phyloP scores from a whole-genome alignment of 768 basidiomycete species.

The Dentipellis sp. region DNA sequence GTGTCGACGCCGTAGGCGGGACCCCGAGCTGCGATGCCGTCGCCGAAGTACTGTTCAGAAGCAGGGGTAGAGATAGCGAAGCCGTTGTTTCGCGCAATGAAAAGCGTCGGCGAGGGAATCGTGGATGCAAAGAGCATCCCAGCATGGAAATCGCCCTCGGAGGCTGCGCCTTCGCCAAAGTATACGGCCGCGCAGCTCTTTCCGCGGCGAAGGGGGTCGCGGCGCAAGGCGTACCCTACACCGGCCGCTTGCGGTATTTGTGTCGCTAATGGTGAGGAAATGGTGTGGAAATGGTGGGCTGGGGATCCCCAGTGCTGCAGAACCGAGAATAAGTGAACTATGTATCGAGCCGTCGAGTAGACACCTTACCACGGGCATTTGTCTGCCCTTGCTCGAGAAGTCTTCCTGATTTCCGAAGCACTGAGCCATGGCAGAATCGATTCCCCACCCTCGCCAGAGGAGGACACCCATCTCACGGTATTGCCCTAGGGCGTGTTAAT shows the following conservation, averaged over 20 bases:
- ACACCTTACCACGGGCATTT: constrained; percentile 80
- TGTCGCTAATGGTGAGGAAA: constrained; percentile 88
- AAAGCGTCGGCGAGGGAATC: constrained; percentile 64
- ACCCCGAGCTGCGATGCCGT: constrained; percentile 87
- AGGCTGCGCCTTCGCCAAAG: constrained; percentile 92
- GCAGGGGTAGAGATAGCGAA: constrained; percentile 94
- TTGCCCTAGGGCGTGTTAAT: constrained; percentile 45
- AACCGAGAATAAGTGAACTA: neutral
- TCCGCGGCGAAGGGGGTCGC: constrained; percentile 57
- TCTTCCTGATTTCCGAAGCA: constrained; percentile 87
- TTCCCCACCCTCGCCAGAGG: constrained; percentile 75
- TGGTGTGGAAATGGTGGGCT: constrained; percentile 83
- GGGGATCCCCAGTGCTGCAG: constrained; percentile 77
- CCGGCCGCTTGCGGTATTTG: constrained; percentile 95
- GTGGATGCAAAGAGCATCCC: constrained; percentile 77
- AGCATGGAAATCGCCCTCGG: constrained; percentile 94
- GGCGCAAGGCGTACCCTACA: constrained; percentile 81
- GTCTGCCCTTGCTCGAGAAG: constrained; percentile 70
- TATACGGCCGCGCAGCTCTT: constrained; percentile 80
- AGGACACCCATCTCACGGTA: constrained; percentile 91
- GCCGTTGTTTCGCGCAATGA: constrained; percentile 76
- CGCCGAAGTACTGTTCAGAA: constrained; percentile 83
- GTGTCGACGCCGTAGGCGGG: constrained; percentile 91
- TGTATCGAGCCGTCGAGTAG: neutral
- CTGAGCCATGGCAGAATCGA: constrained; percentile 83